phyloP scores from a whole-genome alignment of 1,284 basidiomycete species.

The Hymenochaete sp. region DNA sequence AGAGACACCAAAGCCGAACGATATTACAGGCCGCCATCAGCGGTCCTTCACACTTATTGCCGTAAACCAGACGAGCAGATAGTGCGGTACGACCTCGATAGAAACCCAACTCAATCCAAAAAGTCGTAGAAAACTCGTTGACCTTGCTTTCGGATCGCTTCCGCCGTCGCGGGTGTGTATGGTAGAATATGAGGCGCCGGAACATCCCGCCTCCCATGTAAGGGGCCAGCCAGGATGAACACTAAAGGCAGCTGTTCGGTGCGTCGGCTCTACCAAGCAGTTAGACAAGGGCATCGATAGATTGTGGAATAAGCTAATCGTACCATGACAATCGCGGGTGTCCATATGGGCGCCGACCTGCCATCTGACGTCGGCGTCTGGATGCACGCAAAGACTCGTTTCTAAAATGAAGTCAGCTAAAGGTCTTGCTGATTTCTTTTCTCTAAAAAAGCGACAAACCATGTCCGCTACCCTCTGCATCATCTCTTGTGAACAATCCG shows the following conservation, averaged over 20 bases:
- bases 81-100: no score
- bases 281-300: background rate
- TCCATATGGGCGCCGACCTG: conserved; percentile 7
- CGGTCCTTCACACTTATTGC: no score
- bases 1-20: no score
- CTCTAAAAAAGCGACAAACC: conserved; percentile 7
- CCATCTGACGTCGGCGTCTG: conserved; percentile 8
- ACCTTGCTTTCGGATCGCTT: conserved; percentile 15
- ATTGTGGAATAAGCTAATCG: background rate
- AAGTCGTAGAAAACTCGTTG: no score
- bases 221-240: conserved; percentile 13
- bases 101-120: no score
- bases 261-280: conserved; percentile 16
- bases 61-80: no score
- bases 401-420: conserved; percentile 6
- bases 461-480: conserved; percentile 16
- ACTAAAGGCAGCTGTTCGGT: conserved; percentile 10
- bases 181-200: conserved; percentile 17
- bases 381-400: conserved; percentile 17
- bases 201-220: conserved; percentile 8
- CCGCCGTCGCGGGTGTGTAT: conserved; percentile 17
- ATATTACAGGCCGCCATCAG: no score
- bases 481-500: conserved; percentile 14
- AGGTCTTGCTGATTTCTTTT: background rate
- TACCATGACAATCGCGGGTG: conserved; percentile 17